Percentiles rank a stretch among this genome's conserved stretches.
phyloP scores from a whole-genome alignment of 768 basidiomycete genomes.

The Phlegmacium glaucopus region DNA sequence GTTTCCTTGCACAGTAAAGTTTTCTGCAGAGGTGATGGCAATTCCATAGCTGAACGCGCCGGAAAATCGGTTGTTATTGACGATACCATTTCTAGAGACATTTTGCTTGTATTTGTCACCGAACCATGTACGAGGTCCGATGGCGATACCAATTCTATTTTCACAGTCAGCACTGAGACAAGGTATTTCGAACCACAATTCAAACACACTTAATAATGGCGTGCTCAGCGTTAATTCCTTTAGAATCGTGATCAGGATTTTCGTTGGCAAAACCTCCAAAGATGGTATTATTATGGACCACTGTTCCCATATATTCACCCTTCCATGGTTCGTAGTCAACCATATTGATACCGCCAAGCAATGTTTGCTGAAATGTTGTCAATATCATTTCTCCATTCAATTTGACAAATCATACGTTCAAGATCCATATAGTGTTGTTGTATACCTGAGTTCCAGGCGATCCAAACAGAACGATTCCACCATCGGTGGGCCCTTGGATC shows the following conservation, averaged over 20 bases:
- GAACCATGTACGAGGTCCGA: constrained; percentile 79
- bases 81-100: constrained; percentile 51
- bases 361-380: constrained; percentile 45
- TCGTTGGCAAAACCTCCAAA: constrained; percentile 66
- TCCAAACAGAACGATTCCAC: constrained; percentile 78
- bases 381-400: neutral
- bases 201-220: constrained; percentile 66
- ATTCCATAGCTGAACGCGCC: constrained; percentile 77
- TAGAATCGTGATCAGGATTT: constrained; percentile 32
- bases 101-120: constrained; percentile 48
- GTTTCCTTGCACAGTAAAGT: constrained; percentile 69
- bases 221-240: constrained; percentile 55
- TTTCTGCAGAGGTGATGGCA: constrained; percentile 56
- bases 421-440: constrained; percentile 75
- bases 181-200: neutral
- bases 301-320: constrained; percentile 63
- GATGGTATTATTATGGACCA: constrained; percentile 66
- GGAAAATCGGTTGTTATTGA: constrained; percentile 53
- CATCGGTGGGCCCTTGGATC: constrained; percentile 72
- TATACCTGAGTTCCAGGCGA: constrained; percentile 68
- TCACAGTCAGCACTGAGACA: neutral
- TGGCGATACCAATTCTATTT: constrained; percentile 71
- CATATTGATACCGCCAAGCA: constrained; percentile 76
- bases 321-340: constrained; percentile 67
- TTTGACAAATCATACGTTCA: constrained; percentile 43